phyloP scores from a whole-genome alignment of 2,329 filamentous ascomycete species.

The Apiospora phragmitis region DNA sequence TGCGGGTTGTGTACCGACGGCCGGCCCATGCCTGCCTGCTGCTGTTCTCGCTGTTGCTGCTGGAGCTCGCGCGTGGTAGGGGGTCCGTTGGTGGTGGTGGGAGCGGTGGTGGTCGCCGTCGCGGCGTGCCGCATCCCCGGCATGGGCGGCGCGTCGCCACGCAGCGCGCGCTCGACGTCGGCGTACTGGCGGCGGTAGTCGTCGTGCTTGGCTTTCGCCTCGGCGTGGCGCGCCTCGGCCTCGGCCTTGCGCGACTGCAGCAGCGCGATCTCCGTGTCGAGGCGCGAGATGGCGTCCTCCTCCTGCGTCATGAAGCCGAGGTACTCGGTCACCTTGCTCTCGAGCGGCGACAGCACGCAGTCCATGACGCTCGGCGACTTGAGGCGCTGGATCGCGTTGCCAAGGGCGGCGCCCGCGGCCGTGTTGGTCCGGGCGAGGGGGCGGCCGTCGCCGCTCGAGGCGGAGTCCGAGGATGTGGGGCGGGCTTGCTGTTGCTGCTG shows the following conservation, averaged over 20 bases:
- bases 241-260: conserved; percentile 42
- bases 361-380: conserved; percentile 44
- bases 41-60: conserved; percentile 14
- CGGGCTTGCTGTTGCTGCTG: conserved; percentile 9
- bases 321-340: conserved; percentile 47
- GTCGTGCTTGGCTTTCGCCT: conserved; percentile 45
- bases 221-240: conserved; percentile 42
- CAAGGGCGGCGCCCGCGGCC: conserved; percentile 19
- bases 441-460: neutral
- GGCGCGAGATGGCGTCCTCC: conserved; percentile 40
- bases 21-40: conserved; percentile 9
- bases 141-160: conserved; percentile 35
- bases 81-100: neutral
- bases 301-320: conserved; percentile 41
- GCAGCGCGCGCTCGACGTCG: conserved; percentile 43
- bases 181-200: conserved; percentile 43
- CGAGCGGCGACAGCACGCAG: conserved; percentile 45
- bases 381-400: conserved; percentile 39
- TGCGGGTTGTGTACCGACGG: conserved; percentile 11
- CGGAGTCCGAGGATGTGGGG: conserved; percentile 13
- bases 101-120: conserved; percentile 4
- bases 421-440: neutral
- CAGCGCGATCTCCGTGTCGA: conserved; percentile 43
- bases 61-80: conserved; percentile 16
- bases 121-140: conserved; percentile 10